phyloP scores from a whole-genome alignment of 805 yeast genomes.

The Starmerella cellae region DNA sequence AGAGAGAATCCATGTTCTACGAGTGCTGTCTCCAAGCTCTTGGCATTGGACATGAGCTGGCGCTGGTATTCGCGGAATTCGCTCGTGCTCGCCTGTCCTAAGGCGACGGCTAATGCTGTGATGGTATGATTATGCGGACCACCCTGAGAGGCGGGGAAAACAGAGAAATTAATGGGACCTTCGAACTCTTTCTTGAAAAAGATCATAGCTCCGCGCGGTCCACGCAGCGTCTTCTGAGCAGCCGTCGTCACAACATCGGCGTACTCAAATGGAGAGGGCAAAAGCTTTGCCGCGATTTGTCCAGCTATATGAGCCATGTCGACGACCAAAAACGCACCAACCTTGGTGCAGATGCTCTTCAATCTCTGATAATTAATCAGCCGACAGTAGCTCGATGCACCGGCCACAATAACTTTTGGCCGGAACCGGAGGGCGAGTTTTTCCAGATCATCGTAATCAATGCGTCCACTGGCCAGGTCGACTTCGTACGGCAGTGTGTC shows the following conservation, averaged over 20 bases:
- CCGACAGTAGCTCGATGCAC: constrained; percentile 96
- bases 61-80: constrained; percentile 83
- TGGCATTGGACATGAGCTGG: constrained; percentile 78
- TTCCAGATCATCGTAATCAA: constrained; percentile 91
- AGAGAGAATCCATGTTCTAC: constrained; percentile 58
- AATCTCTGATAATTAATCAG: constrained; percentile 89
- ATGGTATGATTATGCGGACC: constrained; percentile 99
- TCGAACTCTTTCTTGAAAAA: constrained; percentile 94
- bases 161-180: constrained; percentile 89
- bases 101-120: constrained; percentile 90
- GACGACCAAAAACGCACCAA: constrained; percentile 87
- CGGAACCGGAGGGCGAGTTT: constrained; percentile 78
- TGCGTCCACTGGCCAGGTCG: constrained; percentile 77
- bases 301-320: constrained; percentile 99
- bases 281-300: constrained; percentile 84
- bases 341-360: constrained; percentile 87
- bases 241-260: constrained; percentile 98
- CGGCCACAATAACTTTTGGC: constrained; percentile 94
- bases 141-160: constrained; percentile 99
- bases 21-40: constrained; percentile 63
- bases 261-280: constrained; percentile 89
- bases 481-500: constrained; percentile 98
- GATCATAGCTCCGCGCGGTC: constrained; percentile 99
- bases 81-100: constrained; percentile 82
- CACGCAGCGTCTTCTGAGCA: constrained; percentile 95